Evolutionary conservation across 352 stramenopile genomes (phyloP).

Genomic region (Pythium myriotylum): DNA sequence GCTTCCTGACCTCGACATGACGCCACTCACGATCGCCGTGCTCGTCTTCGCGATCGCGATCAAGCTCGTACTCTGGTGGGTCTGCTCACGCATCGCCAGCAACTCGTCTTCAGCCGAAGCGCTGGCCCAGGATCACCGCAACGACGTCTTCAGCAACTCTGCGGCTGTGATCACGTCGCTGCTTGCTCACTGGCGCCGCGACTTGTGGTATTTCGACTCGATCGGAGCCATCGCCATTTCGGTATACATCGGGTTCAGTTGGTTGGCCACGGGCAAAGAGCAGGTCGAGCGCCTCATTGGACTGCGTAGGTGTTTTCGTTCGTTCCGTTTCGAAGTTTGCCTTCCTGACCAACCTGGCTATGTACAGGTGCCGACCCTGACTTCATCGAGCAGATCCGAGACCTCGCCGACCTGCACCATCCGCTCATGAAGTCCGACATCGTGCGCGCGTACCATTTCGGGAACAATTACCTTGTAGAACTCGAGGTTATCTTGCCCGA

Average conservation of each 20-base stretch:
- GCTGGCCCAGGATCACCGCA: conserved; percentile 95
- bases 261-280: conserved; percentile 94
- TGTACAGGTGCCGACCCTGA: conserved; percentile 82
- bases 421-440: conserved; percentile 93
- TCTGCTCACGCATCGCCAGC: conserved; percentile 69
- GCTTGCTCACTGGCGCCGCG: conserved; percentile 56
- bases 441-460: conserved; percentile 95
- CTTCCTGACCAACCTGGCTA: neutral
- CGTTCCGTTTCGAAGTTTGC: neutral
- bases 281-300: conserved; percentile 92
- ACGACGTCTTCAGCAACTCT: conserved; percentile 95
- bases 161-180: conserved; percentile 88
- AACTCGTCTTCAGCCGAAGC: conserved; percentile 74
- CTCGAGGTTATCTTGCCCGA: conserved; percentile 86
- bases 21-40: conserved; percentile 62
- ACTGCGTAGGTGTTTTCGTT: conserved; percentile 55
- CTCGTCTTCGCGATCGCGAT: conserved; percentile 73
- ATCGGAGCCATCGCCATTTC: conserved; percentile 95
- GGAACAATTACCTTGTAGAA: conserved; percentile 94
- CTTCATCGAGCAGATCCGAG: conserved; percentile 93
- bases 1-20: conserved; percentile 72
- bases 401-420: conserved; percentile 88
- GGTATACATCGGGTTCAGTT: conserved; percentile 96
- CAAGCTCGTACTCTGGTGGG: conserved; percentile 83
- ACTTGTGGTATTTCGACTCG: conserved; percentile 94